Percentiles rank a stretch among this genome's conserved stretches.
phyloP scores from a whole-genome alignment of 2,329 filamentous ascomycete species.

The Emericellopsis cladophorae region DNA sequence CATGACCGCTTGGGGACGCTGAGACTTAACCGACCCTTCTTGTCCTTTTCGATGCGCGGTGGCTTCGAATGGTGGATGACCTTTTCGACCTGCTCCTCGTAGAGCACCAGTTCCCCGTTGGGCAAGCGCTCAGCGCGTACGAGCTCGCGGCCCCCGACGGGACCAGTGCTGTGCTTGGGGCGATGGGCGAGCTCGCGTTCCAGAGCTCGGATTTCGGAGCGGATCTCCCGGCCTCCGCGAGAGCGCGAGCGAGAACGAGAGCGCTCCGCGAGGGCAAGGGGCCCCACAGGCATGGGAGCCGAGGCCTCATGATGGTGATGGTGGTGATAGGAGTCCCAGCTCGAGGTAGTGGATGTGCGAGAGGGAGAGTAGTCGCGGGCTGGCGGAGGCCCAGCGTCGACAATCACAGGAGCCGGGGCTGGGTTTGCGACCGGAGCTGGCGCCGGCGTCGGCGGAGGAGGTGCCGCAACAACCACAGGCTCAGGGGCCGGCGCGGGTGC shows the following conservation, averaged over 20 bases:
- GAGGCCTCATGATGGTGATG: slow-evolving; percentile 11
- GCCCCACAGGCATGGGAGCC: slow-evolving; percentile 9
- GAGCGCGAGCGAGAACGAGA: slow-evolving; percentile 28
- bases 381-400: slow-evolving; percentile 15
- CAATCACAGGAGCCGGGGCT: slow-evolving; percentile 15
- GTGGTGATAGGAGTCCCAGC: slow-evolving; percentile 17
- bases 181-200: slow-evolving; percentile 36
- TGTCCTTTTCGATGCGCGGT: slow-evolving; percentile 71
- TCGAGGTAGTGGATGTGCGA: slow-evolving; percentile 22
- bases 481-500: slow-evolving; percentile 4
- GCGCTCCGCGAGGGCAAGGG: slow-evolving; percentile 25
- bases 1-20: slow-evolving; percentile 55
- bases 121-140: slow-evolving; percentile 43
- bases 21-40: slow-evolving; percentile 91
- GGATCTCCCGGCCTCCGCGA: slow-evolving; percentile 45
- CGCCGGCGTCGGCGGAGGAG: slow-evolving; percentile 11
- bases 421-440: slow-evolving; percentile 8
- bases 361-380: slow-evolving; percentile 34
- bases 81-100: slow-evolving; percentile 28
- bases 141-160: slow-evolving; percentile 34
- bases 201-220: slow-evolving; percentile 57
- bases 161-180: slow-evolving; percentile 14
- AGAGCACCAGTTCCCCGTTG: slow-evolving; percentile 26
- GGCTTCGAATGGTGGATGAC: slow-evolving; percentile 41
- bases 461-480: slow-evolving; percentile 3